Conservation (phyloP, 108 stramenopile genomes). For the Cylindrotheca closterium region DNA sequence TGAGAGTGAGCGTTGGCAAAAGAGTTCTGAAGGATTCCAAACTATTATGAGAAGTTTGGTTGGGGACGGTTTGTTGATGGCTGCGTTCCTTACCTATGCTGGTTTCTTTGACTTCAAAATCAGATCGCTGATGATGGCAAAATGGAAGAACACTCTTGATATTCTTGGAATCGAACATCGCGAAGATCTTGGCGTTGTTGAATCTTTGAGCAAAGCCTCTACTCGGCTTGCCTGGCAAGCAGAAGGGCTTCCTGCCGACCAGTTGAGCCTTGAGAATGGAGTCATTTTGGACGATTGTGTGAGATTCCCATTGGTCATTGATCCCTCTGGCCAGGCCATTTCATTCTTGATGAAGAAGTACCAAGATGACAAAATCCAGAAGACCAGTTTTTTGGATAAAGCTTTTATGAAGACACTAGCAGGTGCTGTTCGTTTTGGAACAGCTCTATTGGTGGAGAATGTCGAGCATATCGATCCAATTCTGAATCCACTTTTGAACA, state of each 20-base stretch:
- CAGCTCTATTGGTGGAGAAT: slow-evolving; percentile 93
- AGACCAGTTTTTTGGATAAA: slow-evolving; percentile 95
- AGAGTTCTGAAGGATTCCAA: slow-evolving; percentile 85
- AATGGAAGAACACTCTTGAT: slow-evolving; percentile 80
- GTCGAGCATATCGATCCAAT: slow-evolving; percentile 95
- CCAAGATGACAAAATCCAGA: slow-evolving; percentile 84
- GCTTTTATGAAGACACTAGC: slow-evolving; percentile 97
- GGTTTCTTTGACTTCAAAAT: slow-evolving; percentile 91
- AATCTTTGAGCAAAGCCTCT: slow-evolving; percentile 87
- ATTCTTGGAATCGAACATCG: slow-evolving; percentile 86
- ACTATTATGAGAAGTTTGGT: slow-evolving; percentile 80
- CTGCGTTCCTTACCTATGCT: slow-evolving; percentile 93
- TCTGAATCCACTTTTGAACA: slow-evolving; percentile 95
- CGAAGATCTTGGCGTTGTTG: slow-evolving; percentile 82
- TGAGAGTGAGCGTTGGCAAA: slow-evolving; percentile 96
- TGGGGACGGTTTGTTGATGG: slow-evolving; percentile 91
- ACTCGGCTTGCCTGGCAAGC: slow-evolving; percentile 89
- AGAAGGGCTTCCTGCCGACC: slow-evolving; percentile 90
- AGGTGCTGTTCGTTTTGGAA: slow-evolving; percentile 97
- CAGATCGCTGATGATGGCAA: slow-evolving; percentile 59
- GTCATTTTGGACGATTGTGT: slow-evolving; percentile 88
- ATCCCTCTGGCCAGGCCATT: slow-evolving; percentile 96
- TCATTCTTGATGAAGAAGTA: slow-evolving; percentile 89
- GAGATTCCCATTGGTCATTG: slow-evolving; percentile 96
- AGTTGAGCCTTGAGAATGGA: slow-evolving; percentile 93